Percentiles rank a stretch among this genome's conserved stretches.
Conservation (phyloP, 2,329 filamentous ascomycete genomes). For the Fusarium nygamai region DNA sequence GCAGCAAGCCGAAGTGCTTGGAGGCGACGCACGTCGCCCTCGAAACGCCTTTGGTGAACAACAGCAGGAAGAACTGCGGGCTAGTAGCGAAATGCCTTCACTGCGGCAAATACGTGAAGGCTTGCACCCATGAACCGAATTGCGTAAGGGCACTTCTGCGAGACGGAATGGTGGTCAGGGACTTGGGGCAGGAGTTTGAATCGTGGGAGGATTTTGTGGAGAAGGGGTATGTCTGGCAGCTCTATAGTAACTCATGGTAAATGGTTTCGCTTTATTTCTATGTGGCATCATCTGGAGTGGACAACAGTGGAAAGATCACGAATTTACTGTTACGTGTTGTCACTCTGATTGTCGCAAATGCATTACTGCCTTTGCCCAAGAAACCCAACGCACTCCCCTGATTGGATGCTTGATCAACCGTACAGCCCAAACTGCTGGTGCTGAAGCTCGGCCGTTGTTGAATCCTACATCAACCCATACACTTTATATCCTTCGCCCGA, state of each 20-base stretch:
- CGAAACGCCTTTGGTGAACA: not conserved
- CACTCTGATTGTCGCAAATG: not conserved
- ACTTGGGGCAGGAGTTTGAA: too few species aligned
- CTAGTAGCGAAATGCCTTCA: not conserved
- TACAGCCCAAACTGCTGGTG: not conserved
- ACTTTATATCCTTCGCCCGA: not conserved
- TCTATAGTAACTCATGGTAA: not conserved
- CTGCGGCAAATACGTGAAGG: not conserved
- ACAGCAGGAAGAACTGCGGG: not conserved
- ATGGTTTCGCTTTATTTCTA: not conserved
- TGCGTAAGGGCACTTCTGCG: not conserved
- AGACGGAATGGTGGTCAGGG: not conserved
- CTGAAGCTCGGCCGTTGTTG: not conserved
- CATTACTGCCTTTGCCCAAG: not conserved
- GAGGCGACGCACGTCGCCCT: rapidly evolving
- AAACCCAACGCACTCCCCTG: not conserved
- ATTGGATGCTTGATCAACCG: not conserved
- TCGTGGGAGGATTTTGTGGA: not conserved
- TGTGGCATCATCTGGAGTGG: not conserved
- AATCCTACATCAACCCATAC: not conserved
- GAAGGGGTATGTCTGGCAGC: not conserved
- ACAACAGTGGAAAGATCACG: not conserved
- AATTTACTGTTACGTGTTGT: not conserved
- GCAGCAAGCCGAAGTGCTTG: not conserved
- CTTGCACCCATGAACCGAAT: not conserved